Evolutionary conservation across 805 yeast species (phyloP).

Genomic region (Monosporozyma aerobia): DNA sequence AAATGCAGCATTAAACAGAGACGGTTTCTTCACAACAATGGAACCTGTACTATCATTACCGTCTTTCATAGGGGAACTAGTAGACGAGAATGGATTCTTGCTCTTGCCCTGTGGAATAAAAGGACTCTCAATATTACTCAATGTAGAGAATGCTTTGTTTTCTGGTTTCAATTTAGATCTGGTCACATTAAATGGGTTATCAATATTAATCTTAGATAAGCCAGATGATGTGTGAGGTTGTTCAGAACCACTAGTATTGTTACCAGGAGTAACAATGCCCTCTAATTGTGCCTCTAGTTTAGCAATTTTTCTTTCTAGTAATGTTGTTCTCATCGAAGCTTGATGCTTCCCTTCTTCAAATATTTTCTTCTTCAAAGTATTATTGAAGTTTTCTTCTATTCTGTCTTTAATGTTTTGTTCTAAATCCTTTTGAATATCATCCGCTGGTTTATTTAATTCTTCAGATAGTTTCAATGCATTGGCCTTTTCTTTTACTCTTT

Average conservation of each 20-base stretch:
- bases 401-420: slow-evolving; percentile 16
- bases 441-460: slow-evolving; percentile 3
- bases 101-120: not conserved
- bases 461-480: slow-evolving; percentile 5
- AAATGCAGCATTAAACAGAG: slow-evolving; percentile 4
- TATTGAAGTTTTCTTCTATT: slow-evolving; percentile 12
- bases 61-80: not conserved
- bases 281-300: slow-evolving; percentile 21
- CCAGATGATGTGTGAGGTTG: not conserved
- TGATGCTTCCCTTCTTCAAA: slow-evolving; percentile 29
- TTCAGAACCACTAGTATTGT: not conserved
- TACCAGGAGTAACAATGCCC: not conserved
- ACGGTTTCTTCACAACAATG: not conserved
- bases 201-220: slow-evolving; percentile 3
- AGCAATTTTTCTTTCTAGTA: slow-evolving; percentile 22
- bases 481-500: slow-evolving; percentile 12
- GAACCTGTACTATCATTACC: not conserved
- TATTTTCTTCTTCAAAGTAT: slow-evolving; percentile 18
- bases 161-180: not conserved
- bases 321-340: slow-evolving; percentile 25
- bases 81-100: not conserved
- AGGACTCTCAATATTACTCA: not conserved
- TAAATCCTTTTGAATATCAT: slow-evolving; percentile 4
- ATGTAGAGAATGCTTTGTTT: not conserved
- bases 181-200: not conserved